Conservation (phyloP, 73 alveolate species). For the Effrenium voratum region DNA sequence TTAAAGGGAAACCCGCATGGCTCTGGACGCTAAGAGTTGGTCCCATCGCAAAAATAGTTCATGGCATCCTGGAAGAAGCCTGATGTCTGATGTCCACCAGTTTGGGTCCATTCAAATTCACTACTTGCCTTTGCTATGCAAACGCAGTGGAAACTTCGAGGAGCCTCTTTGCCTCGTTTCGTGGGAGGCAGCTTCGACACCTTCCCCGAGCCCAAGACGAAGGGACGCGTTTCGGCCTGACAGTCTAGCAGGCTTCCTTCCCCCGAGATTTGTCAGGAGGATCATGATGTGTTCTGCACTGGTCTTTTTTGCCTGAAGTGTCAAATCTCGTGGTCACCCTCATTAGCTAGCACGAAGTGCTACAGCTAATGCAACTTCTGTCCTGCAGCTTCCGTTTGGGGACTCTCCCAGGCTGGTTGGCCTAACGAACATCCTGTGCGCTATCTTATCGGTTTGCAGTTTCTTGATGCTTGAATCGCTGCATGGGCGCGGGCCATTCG, state of each 20-base stretch:
- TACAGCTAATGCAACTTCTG: conserved; percentile 22
- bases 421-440: neutral
- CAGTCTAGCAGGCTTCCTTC: neutral
- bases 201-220: conserved; percentile 90
- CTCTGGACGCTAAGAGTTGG: too few species aligned
- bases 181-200: conserved; percentile 55
- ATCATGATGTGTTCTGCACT: neutral
- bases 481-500: neutral
- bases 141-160: too few species aligned
- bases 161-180: too few species aligned
- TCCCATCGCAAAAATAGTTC: too few species aligned
- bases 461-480: neutral
- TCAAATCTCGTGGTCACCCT: too few species aligned
- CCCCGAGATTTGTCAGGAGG: too few species aligned
- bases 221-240: conserved; percentile 87
- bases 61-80: too few species aligned
- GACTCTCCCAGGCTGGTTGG: neutral
- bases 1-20: too few species aligned
- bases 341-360: conserved; percentile 19
- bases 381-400: conserved; percentile 17
- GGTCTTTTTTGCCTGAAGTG: too few species aligned
- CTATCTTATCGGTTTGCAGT: conserved; percentile 10
- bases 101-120: too few species aligned
- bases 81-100: too few species aligned
- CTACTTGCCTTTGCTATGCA: too few species aligned